These are phyloP conservation scores for Pythium grandisporangium DNA, from an alignment of 352 stramenopile species.

Conservation along the genomic window DNA sequence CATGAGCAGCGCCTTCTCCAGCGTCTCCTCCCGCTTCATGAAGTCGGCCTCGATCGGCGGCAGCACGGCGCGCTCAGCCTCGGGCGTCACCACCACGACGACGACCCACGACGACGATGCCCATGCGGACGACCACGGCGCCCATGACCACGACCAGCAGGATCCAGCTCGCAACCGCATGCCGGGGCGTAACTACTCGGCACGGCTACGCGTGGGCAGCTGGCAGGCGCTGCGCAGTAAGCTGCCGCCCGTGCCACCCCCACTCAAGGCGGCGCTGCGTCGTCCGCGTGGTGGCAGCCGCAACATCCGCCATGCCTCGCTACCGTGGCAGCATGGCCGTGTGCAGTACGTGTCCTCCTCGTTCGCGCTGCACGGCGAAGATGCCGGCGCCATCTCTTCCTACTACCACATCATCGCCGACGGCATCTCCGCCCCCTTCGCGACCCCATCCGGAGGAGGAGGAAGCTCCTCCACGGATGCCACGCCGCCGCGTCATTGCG, in stretches of 20 bases:
- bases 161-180: no score
- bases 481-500: constrained; percentile 5
- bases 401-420: constrained; percentile 79
- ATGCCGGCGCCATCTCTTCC: constrained; percentile 33
- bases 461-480: constrained; percentile 11
- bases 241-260: constrained; percentile 11
- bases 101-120: no score
- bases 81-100: constrained; percentile 30
- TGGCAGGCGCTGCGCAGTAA: constrained; percentile 14
- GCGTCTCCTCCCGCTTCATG: constrained; percentile 18
- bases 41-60: constrained; percentile 16
- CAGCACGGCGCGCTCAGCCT: constrained; percentile 29
- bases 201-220: no score
- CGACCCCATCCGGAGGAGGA: constrained; percentile 15
- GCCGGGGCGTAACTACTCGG: no score
- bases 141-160: neutral
- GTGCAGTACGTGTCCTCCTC: constrained; percentile 31
- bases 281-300: constrained; percentile 7
- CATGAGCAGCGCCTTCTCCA: constrained; percentile 31
- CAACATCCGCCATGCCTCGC: constrained; percentile 1
- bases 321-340: constrained; percentile 13
- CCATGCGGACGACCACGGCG: neutral
- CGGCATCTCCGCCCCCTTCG: constrained; percentile 60
- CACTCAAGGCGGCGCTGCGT: constrained; percentile 14
- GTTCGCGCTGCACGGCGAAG: constrained; percentile 61